Conservation (phyloP, 2,329 filamentous ascomycete species). For the Aspergillus vadensis region DNA sequence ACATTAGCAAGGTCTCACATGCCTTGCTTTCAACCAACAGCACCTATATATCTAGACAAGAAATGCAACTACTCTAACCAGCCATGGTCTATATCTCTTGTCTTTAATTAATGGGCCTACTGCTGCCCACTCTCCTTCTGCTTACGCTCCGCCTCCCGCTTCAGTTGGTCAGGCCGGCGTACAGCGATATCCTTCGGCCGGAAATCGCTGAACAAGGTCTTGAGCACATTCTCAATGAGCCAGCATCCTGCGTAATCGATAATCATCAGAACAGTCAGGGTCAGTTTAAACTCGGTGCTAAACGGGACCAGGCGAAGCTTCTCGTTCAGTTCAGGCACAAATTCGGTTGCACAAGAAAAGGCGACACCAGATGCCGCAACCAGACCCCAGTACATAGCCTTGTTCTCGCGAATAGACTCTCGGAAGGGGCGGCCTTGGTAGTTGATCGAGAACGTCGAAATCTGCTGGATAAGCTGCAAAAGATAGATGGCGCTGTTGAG, state of each 20-base stretch:
- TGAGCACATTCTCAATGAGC: constrained; percentile 82
- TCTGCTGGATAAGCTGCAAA: constrained; percentile 96
- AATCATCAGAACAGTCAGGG: constrained; percentile 81
- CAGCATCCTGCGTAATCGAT: constrained; percentile 86
- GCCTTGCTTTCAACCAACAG: constrained; percentile 4
- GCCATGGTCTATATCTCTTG: constrained; percentile 31
- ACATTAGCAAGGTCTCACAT: constrained; percentile 1
- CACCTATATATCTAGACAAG: constrained; percentile 10
- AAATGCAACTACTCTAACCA: not conserved
- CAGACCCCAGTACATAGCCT: constrained; percentile 97
- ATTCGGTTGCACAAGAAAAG: constrained; percentile 92
- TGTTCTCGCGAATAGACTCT: constrained; percentile 92
- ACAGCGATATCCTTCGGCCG: constrained; percentile 90
- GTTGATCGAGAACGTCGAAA: constrained; percentile 98
- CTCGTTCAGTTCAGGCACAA: constrained; percentile 92
- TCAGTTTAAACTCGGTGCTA: constrained; percentile 81
- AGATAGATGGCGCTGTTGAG: constrained; percentile 97
- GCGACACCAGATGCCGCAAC: constrained; percentile 85
- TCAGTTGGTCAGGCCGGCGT: constrained; percentile 81
- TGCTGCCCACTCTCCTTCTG: constrained; percentile 56
- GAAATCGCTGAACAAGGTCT: constrained; percentile 85
- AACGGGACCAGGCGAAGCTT: constrained; percentile 92
- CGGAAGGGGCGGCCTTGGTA: constrained; percentile 98
- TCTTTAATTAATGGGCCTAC: constrained; percentile 33
- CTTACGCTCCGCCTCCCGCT: constrained; percentile 71